Evolutionary conservation across 164 flowering plant genomes (phyloP).

Genomic region (Stephania japonica): DNA sequence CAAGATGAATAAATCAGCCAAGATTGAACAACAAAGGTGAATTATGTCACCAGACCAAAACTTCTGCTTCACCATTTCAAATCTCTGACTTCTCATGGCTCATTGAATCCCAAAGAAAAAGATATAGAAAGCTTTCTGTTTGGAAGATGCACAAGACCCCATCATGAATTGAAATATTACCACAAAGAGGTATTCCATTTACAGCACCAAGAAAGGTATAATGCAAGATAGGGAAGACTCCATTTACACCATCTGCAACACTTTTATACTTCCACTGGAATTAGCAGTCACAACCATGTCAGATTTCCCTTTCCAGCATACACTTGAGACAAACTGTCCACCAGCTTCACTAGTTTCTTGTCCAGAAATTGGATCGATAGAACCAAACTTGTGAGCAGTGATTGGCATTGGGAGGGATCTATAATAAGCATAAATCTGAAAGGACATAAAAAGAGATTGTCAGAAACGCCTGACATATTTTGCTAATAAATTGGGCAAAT

Average conservation of each 20-base stretch:
- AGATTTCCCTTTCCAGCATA: conserved; percentile 86
- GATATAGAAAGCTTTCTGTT: not conserved
- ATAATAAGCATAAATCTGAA: conserved; percentile 82
- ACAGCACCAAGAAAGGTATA: conserved; percentile 36
- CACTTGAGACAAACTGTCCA: conserved; percentile 91
- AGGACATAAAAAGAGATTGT: not conserved
- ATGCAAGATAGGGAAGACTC: too few species aligned
- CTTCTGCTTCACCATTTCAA: not conserved
- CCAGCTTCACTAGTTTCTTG: conserved; percentile 75
- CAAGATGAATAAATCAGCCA: not conserved
- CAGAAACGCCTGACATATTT: not conserved
- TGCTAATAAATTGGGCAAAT: not conserved
- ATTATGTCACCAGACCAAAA: not conserved
- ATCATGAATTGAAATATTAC: not conserved
- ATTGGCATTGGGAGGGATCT: conserved; percentile 92
- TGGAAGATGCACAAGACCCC: not conserved
- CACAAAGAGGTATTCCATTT: conserved; percentile 13
- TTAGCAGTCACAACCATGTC: conserved; percentile 81
- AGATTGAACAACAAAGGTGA: not conserved
- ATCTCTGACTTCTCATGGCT: not conserved
- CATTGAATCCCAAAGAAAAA: not conserved
- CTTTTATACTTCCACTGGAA: conserved; percentile 82
- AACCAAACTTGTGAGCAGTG: conserved; percentile 83
- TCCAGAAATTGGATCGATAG: conserved; percentile 79
- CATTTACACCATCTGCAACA: conserved; percentile 64